Base-by-base conservation (phyloP, 257 asterid species). In the Leonotis leonurus region DNA sequence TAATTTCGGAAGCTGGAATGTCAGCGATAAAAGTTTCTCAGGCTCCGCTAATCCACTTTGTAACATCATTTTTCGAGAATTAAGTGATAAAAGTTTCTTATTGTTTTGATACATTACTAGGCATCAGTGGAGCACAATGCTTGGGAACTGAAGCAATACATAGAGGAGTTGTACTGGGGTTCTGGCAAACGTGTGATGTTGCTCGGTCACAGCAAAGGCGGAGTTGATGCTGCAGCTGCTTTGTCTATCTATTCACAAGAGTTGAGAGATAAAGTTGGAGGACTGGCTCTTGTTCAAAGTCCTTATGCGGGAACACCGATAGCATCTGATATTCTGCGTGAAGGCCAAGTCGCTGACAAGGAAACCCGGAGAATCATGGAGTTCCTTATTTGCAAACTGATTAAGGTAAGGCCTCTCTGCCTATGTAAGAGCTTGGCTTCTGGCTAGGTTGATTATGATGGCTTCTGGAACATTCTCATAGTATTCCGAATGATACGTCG, bases 201-300 rank as follows among this genome's bases (percentile, higher is more conserved):
- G 82, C 89, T 92, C 27, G 99, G 95, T 61, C 99, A 89, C 77
- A 89, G 99, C 76, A 92, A 92, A 64, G 97, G 97, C 16, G 99
- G 99, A 57, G 89, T 92, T 32, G 99, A 92, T 76, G 97, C 95
- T 52, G 90, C 97, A 7, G 99, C 99, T 51, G 97, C 99, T 56
- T 71, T 92, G 76, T 87, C 95, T 18, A 83, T 84, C 56, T 92
- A 92, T 77, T 75, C 80, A 16, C 54, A 65, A 56, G 97, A 84
- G 46, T 71, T 88, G 67, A 73, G 80, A 65, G 81, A 76, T 64
- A 88, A 88, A 83, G 95, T 88, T 60, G 95, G 90, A 10, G 98
- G 98, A 24, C 77, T 92, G 73, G 97, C 89, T n/a, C 70, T 89
- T 9, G 90, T 89, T 61, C 99, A 92, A 77, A 84, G 96, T 78